phyloP scores from a whole-genome alignment of 306 rosid genomes.

The Citrullus amarus region DNA sequence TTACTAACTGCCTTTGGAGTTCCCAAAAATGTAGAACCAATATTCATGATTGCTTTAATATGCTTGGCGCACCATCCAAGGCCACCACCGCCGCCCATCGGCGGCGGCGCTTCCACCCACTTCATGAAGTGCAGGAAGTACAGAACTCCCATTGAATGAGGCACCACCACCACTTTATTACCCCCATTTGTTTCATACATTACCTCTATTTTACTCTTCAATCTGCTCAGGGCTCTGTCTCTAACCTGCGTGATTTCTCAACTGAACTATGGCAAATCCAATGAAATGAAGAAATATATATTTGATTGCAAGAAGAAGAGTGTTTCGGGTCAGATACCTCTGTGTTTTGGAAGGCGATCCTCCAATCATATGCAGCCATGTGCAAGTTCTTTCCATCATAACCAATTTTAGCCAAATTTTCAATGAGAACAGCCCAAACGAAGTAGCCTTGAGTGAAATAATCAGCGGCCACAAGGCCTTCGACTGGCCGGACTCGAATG shows the following conservation, averaged over 20 bases:
- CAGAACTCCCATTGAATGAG: constrained; percentile 65
- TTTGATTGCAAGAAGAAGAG: not conserved
- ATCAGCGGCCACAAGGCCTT: constrained; percentile 45
- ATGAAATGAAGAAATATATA: not conserved
- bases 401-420: constrained; percentile 68
- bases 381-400: constrained; percentile 70
- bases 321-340: constrained; percentile 30
- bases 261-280: not conserved
- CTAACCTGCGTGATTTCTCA: constrained; percentile 33
- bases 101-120: constrained; percentile 74
- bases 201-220: constrained; percentile 78
- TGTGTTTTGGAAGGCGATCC: constrained; percentile 74
- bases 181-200: constrained; percentile 47
- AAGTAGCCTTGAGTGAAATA: constrained; percentile 46
- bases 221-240: constrained; percentile 57
- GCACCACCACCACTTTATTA: constrained; percentile 78
- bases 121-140: constrained; percentile 81
- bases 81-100: constrained; percentile 72
- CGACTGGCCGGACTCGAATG: constrained; percentile 65
- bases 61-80: constrained; percentile 65
- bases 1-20: constrained; percentile 56
- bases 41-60: constrained; percentile 71
- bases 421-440: constrained; percentile 64
- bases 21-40: constrained; percentile 63
- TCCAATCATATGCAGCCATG: constrained; percentile 79